Conservation (phyloP, 371 early-diverging fungal species). For the Thermomucor indicae-seudaticae region DNA sequence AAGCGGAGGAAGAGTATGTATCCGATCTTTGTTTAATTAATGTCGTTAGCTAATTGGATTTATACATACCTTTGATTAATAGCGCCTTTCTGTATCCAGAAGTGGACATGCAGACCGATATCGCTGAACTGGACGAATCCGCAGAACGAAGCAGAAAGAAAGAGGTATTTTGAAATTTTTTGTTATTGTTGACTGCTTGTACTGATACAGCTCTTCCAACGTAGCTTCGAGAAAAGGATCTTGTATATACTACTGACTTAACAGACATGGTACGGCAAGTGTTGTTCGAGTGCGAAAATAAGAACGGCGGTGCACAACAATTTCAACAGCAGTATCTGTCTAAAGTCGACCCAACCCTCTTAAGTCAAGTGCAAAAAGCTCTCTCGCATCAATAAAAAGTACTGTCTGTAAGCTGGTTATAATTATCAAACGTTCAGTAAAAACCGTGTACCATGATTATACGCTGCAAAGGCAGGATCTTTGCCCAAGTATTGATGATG, state of each 20-base stretch:
- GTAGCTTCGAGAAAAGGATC: conserved; percentile 49
- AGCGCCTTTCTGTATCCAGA: conserved; percentile 65
- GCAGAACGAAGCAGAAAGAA: conserved; percentile 44
- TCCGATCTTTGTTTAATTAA: background rate
- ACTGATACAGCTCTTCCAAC: conserved; percentile 13
- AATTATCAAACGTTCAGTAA: no score
- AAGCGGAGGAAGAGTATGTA: conserved; percentile 56
- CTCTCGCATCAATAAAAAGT: conserved; percentile 6
- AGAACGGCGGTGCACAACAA: conserved; percentile 37
- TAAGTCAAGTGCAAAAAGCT: conserved; percentile 31
- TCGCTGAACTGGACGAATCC: conserved; percentile 50
- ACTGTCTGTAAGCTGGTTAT: no score
- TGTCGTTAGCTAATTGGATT: background rate
- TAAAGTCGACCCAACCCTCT: conserved; percentile 47
- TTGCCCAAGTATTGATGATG: no score
- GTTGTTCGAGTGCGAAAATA: conserved; percentile 33
- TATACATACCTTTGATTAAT: background rate
- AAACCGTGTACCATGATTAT: no score
- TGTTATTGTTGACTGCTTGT: conserved; percentile 3
- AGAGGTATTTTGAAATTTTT: conserved; percentile 20
- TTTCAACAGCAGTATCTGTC: conserved; percentile 38
- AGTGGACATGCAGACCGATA: conserved; percentile 54
- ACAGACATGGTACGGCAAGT: conserved; percentile 45
- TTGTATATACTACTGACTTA: conserved; percentile 55
- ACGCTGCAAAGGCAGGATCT: no score